Evolutionary conservation across 495 filamentous ascomycete genomes (phyloP).

Genomic region (Sphaerosporella brunnea): DNA sequence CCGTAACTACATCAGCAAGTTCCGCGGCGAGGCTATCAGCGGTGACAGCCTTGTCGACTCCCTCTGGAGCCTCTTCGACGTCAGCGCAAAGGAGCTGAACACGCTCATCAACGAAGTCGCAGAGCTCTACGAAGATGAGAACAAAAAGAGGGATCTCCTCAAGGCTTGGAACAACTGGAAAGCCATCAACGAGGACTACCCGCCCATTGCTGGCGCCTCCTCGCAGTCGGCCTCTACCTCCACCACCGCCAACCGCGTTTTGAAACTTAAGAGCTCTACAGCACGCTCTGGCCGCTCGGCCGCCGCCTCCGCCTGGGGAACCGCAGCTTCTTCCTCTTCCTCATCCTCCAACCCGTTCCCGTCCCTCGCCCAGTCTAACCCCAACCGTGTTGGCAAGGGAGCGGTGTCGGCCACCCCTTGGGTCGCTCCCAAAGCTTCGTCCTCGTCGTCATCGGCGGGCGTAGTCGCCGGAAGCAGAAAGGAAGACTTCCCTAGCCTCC

Average conservation of each 20-base stretch:
- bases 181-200: conserved; percentile 91
- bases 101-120: conserved; percentile 83
- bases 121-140: conserved; percentile 73
- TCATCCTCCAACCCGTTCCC: conserved; percentile 23
- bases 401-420: conserved; percentile 36
- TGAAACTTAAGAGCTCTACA: conserved; percentile 60
- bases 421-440: conserved; percentile 27
- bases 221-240: conserved; percentile 29
- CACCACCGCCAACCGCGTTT: conserved; percentile 34
- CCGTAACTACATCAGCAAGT: conserved; percentile 58
- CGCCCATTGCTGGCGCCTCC: conserved; percentile 45
- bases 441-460: background rate
- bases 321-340: conserved; percentile 26
- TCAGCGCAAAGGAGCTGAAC: conserved; percentile 55
- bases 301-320: conserved; percentile 34
- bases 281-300: conserved; percentile 51
- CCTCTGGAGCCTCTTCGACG: conserved; percentile 59
- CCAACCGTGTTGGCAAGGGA: conserved; percentile 25
- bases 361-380: conserved; percentile 14
- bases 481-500: conserved; percentile 21
- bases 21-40: conserved; percentile 44
- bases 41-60: conserved; percentile 59
- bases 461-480: background rate
- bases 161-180: conserved; percentile 88
- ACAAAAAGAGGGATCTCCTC: conserved; percentile 51